Evolutionary conservation across 306 rosid species (phyloP).

Genomic region (Argentina anserina): DNA sequence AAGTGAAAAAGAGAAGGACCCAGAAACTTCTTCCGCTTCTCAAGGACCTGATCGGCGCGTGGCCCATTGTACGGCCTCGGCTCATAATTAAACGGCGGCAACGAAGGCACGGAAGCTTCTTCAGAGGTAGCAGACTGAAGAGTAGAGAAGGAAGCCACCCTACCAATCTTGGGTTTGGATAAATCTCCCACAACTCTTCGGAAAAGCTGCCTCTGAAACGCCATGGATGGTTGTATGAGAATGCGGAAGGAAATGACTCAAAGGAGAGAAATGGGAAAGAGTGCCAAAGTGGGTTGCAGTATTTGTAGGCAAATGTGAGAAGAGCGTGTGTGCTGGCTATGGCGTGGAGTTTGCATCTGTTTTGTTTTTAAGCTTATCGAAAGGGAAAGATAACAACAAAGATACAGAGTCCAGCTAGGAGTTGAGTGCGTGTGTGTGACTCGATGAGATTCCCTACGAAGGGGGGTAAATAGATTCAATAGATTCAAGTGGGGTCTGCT

Average conservation of each 20-base stretch:
- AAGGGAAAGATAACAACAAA: background rate
- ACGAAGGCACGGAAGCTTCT: slow-evolving; percentile 21
- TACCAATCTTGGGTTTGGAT: slow-evolving; percentile 6
- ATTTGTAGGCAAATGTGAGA: background rate
- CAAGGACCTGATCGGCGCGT: slow-evolving; percentile 54
- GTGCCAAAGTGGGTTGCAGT: too few relatives aligned
- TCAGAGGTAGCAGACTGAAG: slow-evolving; percentile 15
- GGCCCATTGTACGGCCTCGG: slow-evolving; percentile 71
- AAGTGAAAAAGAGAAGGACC: slow-evolving; percentile 85
- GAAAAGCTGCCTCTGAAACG: slow-evolving; percentile 40
- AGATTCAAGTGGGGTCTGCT: too few relatives aligned
- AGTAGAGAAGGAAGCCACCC: slow-evolving; percentile 19
- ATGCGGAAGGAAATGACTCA: background rate
- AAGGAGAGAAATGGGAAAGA: background rate
- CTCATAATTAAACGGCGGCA: slow-evolving; percentile 66
- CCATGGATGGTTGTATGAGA: slow-evolving; percentile 39
- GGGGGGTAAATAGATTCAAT: background rate
- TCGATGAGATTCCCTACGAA: background rate
- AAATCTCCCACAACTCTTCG: slow-evolving; percentile 37
- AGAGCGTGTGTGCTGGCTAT: background rate
- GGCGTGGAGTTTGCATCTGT: background rate
- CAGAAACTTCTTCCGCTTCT: slow-evolving; percentile 69
- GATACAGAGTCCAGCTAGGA: background rate
- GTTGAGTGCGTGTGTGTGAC: background rate
- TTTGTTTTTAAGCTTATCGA: background rate